phyloP scores from a whole-genome alignment of 345 rosid genomes.

The Rubroshorea leprosula region DNA sequence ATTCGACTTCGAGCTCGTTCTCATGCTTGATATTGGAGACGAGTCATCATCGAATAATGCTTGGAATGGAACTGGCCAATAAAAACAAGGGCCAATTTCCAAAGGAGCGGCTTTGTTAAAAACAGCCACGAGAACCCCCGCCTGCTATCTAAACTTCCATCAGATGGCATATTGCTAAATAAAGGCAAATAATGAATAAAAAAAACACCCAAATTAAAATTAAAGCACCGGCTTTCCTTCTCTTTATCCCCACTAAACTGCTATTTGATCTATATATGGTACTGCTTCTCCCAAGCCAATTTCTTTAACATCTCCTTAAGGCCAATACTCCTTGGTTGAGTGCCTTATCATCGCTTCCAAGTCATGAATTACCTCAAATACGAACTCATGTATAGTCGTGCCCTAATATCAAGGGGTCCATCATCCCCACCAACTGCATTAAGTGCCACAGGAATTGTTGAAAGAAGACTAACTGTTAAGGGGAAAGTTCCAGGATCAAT shows the following conservation, averaged over 20 bases:
- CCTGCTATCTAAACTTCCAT: constrained; percentile 30
- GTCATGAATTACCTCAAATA: constrained; percentile 35
- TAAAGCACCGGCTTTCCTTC: no score
- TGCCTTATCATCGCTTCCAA: constrained; percentile 13
- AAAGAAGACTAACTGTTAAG: constrained; percentile 47
- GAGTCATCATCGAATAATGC: neutral
- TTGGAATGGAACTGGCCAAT: constrained; percentile 26
- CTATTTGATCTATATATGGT: constrained; percentile 32
- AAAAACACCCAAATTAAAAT: neutral
- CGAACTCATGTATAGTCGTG: constrained; percentile 64
- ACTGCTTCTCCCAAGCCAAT: constrained; percentile 13
- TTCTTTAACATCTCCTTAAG: constrained; percentile 4
- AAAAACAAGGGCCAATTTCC: constrained; percentile 39
- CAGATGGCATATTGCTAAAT: constrained; percentile 8
- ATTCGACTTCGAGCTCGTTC: no score
- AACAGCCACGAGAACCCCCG: constrained; percentile 31
- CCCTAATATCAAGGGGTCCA: constrained; percentile 72
- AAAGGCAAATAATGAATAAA: neutral
- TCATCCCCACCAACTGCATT: constrained; percentile 76
- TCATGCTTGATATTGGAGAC: no score
- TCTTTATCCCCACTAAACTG: constrained; percentile 1
- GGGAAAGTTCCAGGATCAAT: constrained; percentile 63
- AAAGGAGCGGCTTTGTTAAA: constrained; percentile 41
- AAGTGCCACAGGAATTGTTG: constrained; percentile 79
- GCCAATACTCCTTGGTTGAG: constrained; percentile 18